These are phyloP conservation scores for Pontederia crassipes DNA, from an alignment of 176 grass and related monocot species.

Conservation along the genomic window DNA sequence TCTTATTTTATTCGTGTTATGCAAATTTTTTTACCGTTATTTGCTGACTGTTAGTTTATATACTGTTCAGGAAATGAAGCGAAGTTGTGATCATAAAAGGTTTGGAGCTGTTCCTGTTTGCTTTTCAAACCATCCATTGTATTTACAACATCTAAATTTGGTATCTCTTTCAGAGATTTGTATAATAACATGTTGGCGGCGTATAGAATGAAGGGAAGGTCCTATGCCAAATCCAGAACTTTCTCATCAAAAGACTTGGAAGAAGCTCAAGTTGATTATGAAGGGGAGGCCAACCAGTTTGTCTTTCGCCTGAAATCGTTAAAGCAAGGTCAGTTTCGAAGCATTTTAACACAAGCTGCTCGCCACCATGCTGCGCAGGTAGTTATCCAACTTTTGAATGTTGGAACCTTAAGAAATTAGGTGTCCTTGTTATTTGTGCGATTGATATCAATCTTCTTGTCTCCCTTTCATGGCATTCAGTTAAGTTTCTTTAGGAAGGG, in stretches of 20 bases:
- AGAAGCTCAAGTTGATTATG: conserved; percentile 49
- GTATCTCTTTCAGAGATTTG: conserved; percentile 33
- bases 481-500: conserved; percentile 92
- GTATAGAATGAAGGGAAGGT: conserved; percentile 52
- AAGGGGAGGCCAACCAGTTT: conserved; percentile 66
- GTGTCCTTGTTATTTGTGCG: too few species aligned
- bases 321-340: conserved; percentile 82
- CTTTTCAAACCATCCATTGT: conserved; percentile 17
- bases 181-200: conserved; percentile 46
- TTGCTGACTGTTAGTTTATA: conserved; percentile 1
- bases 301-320: conserved; percentile 90
- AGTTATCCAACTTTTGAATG: background rate
- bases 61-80: conserved; percentile 82
- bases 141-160: background rate
- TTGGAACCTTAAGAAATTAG: too few species aligned
- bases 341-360: conserved; percentile 88
- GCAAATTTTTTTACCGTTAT: background rate
- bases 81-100: conserved; percentile 77
- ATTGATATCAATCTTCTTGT: background rate
- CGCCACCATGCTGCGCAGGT: conserved; percentile 97
- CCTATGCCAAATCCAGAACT: conserved; percentile 39
- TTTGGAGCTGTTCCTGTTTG: conserved; percentile 18
- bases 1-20: too few species aligned
- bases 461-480: conserved; percentile 27
- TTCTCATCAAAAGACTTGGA: conserved; percentile 60